Percentiles rank a stretch among this genome's conserved stretches.
These are phyloP conservation scores for Phytophthora macrochlamydospora DNA, from an alignment of 352 stramenopile species.

Conservation along the genomic window DNA sequence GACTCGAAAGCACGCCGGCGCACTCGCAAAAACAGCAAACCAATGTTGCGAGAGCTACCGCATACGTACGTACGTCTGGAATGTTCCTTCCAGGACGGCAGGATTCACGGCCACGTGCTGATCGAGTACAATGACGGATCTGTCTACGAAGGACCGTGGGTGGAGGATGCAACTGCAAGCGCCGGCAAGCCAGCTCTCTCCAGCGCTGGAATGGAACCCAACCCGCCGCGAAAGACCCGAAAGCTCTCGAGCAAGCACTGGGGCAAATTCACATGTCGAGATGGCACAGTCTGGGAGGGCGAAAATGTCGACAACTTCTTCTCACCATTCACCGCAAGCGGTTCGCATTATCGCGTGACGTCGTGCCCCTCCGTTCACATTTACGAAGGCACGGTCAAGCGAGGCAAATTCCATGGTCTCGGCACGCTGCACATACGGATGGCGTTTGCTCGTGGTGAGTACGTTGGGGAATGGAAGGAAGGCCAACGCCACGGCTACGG, in stretches of 20 bases:
- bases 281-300: slow-evolving; percentile 78
- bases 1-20: slow-evolving; percentile 12
- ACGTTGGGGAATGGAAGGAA: slow-evolving; percentile 84
- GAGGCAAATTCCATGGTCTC: slow-evolving; percentile 75
- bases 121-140: slow-evolving; percentile 85
- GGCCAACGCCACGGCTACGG: slow-evolving; percentile 81
- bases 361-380: slow-evolving; percentile 44
- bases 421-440: slow-evolving; percentile 69
- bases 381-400: slow-evolving; percentile 60
- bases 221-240: slow-evolving; percentile 61
- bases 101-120: slow-evolving; percentile 62
- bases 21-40: slow-evolving; percentile 11
- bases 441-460: slow-evolving; percentile 68
- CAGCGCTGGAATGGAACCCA: slow-evolving; percentile 15
- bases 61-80: slow-evolving; percentile 78
- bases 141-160: slow-evolving; percentile 81
- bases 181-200: slow-evolving; percentile 52
- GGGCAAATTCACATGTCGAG: slow-evolving; percentile 76
- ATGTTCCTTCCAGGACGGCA: slow-evolving; percentile 72
- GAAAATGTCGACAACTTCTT: slow-evolving; percentile 86
- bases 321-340: slow-evolving; percentile 69
- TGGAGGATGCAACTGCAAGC: slow-evolving; percentile 52
- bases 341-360: slow-evolving; percentile 60
- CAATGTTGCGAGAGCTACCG: slow-evolving; percentile 43
- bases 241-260: slow-evolving; percentile 47